Conservation (phyloP, 768 basidiomycete genomes). For the Hericium alpestre region DNA sequence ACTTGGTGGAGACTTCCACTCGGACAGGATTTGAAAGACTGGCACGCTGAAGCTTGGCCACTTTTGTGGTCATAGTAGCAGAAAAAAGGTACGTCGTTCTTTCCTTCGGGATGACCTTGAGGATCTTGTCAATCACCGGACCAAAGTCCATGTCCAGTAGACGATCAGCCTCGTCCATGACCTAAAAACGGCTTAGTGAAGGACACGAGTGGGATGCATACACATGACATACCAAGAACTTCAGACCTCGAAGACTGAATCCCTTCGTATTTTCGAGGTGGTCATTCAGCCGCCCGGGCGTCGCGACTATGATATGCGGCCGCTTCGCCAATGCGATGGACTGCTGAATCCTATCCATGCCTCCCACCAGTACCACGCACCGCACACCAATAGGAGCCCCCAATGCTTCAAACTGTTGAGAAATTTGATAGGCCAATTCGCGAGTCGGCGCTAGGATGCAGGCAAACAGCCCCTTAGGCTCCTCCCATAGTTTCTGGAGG, state of each 20-base stretch:
- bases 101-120: constrained; percentile 90
- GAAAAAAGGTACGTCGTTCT: constrained; percentile 94
- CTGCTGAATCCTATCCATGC: constrained; percentile 85
- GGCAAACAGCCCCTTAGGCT: constrained; percentile 87
- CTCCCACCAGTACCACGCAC: constrained; percentile 88
- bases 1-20: constrained; percentile 92
- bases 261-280: constrained; percentile 97
- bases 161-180: constrained; percentile 96
- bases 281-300: constrained; percentile 85
- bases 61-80: constrained; percentile 98
- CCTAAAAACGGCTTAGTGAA: constrained; percentile 33
- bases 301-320: constrained; percentile 92
- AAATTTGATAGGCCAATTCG: constrained; percentile 95
- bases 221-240: constrained; percentile 63
- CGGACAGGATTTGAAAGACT: constrained; percentile 88
- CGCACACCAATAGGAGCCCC: constrained; percentile 91
- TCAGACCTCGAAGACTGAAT: constrained; percentile 74
- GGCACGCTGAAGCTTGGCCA: constrained; percentile 90
- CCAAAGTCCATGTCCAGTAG: constrained; percentile 95
- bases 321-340: constrained; percentile 86
- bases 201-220: not conserved
- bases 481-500: constrained; percentile 91
- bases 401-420: constrained; percentile 89
- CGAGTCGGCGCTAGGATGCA: constrained; percentile 94
- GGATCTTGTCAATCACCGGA: constrained; percentile 88